These are phyloP conservation scores for Moricandia moricandioides DNA, from an alignment of 345 rosid species.

Conservation along the genomic window DNA sequence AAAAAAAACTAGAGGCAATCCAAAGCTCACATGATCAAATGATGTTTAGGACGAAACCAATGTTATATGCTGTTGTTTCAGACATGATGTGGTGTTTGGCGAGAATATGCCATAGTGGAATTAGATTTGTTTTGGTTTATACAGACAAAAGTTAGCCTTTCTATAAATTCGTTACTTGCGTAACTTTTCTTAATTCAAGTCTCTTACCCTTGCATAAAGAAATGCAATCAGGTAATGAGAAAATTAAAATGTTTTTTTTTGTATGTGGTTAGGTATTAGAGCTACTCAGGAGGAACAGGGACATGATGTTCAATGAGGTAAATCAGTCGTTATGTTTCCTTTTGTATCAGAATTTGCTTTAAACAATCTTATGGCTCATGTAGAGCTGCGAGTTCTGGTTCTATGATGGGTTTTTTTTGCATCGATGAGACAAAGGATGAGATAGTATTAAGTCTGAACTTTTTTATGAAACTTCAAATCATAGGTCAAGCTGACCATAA, in stretches of 20 bases:
- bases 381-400: background rate
- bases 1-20: no score
- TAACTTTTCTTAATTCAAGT: background rate
- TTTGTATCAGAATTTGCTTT: background rate
- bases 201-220: background rate
- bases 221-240: background rate
- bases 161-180: no score
- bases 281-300: slow-evolving; percentile 81
- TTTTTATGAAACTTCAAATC: slow-evolving; percentile 7
- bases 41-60: no score
- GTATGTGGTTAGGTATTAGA: slow-evolving; percentile 56
- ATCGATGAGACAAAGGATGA: background rate
- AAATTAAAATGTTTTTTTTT: background rate
- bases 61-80: no score
- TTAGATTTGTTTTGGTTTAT: no score
- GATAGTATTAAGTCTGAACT: background rate
- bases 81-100: no score
- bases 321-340: background rate
- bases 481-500: slow-evolving; percentile 73
- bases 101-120: no score
- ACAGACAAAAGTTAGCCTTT: no score
- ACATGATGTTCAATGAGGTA: slow-evolving; percentile 90
- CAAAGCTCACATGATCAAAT: no score
- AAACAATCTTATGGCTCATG: background rate
- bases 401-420: background rate